Base-by-base conservation (phyloP, 441 rosid genomes). In the Euphorbia celastroides region DNA sequence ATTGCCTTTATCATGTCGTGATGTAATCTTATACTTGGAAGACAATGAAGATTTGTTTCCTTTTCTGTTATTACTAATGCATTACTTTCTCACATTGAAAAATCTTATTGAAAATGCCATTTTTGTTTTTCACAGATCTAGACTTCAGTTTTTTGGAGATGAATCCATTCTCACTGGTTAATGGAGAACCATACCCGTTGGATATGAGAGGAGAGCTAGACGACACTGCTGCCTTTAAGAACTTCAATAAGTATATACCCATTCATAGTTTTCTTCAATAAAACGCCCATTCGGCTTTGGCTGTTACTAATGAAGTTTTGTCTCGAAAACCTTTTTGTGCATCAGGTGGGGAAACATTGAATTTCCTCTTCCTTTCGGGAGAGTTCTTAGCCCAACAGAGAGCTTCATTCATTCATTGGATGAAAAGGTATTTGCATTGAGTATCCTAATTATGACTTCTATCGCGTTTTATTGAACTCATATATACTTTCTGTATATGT, bases 201-300 rank as follows among this genome's bases (percentile, higher is more conserved):
- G 98, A 92, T 77, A 90, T 92, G 96, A 90, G 98, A 72, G 98
- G 96, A 75, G 97, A 92, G 76, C 66, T 92, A 70, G 97, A 92
- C 51, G 96, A 92, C 67, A 92, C 96, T 57, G 97, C 98, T 60
- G 87, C 97, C 72, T 92, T 92, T 76, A 92, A 92, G 80, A 92
- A 88, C 75, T 92, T 92, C 71, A 84, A 86, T 65, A 92, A 81
- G 97, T 92, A 88, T 31, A 64, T 38, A 56, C 2, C 36, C 25
- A 23, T 66, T 25, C 9, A 46, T n/a, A n/a, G 62, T 41, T 61
- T 60, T 58, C 13, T 62, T 74, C 60, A 11, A 55, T 19, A 56
- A 42, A n/a, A 32, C 67, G 38, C 41, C 25, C 32, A 36, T 42
- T n/a, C n/a, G n/a, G n/a, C n/a, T 41, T 68, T 36, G 26, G 42